Evolutionary conservation across 257 asterid species (phyloP).

Genomic region (Solanum pennellii): DNA sequence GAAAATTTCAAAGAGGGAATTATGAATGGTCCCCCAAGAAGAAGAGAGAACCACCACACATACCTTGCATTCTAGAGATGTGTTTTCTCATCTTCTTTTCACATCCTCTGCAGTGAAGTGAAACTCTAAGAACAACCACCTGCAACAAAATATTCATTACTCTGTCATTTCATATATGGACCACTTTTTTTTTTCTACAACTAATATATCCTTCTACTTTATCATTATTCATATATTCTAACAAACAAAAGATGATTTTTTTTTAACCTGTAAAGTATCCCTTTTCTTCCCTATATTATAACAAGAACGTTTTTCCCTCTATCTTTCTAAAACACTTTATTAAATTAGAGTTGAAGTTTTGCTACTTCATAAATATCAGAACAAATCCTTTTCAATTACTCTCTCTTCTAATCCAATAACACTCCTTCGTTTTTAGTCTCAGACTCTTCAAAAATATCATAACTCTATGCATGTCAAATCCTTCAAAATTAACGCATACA

Average conservation of each 20-base stretch:
- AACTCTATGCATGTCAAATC: too few species aligned
- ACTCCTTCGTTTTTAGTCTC: background rate
- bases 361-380: background rate
- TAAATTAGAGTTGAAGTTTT: background rate
- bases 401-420: background rate
- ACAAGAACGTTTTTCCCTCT: background rate
- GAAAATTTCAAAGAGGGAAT: background rate
- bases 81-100: conserved; percentile 11
- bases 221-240: background rate
- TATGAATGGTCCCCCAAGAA: background rate
- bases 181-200: background rate
- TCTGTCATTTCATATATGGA: background rate
- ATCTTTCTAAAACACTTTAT: background rate
- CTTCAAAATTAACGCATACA: background rate
- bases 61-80: conserved; percentile 12
- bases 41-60: background rate
- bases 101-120: conserved; percentile 11
- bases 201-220: background rate
- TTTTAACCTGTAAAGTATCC: background rate
- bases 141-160: conserved; percentile 1
- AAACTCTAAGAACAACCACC: conserved; percentile 12
- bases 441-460: background rate
- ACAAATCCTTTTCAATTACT: background rate
- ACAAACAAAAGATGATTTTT: background rate
- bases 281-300: background rate